phyloP scores from a whole-genome alignment of 1,139 yeast genomes.

The Yamadazyma membranifaciens region DNA sequence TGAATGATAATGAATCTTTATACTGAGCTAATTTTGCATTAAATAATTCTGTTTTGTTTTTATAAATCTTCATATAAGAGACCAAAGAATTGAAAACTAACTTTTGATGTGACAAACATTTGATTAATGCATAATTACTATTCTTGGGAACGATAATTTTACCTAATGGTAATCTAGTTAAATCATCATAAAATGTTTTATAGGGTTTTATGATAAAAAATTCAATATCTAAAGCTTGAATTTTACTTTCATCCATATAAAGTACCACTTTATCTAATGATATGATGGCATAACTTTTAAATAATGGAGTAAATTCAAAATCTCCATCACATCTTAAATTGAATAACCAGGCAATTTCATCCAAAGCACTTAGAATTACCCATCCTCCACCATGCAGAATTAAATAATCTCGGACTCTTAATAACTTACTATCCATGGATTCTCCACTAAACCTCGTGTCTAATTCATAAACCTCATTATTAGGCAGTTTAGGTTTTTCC shows the following conservation, averaged over 20 bases:
- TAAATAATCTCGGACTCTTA: conserved; percentile 23
- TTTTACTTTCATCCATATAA: conserved; percentile 38
- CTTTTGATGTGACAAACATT: conserved; percentile 21
- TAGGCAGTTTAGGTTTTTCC: conserved; percentile 30
- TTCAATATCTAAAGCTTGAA: conserved; percentile 12
- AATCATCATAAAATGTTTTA: conserved; percentile 28
- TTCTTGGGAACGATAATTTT: conserved; percentile 19
- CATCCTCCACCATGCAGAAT: conserved; percentile 19
- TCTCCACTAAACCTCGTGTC: conserved; percentile 43
- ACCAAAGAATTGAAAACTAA: conserved; percentile 30
- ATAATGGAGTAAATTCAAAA: conserved; percentile 47
- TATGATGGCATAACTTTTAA: conserved; percentile 45
- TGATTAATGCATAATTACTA: conserved; percentile 25
- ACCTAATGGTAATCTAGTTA: conserved; percentile 16
- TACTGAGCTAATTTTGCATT: conserved; percentile 39
- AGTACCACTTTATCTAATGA: conserved; percentile 26
- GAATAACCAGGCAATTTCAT: conserved; percentile 54
- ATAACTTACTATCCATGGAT: conserved; percentile 27
- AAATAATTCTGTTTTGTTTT: conserved; percentile 34
- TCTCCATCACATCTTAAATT: conserved; percentile 46
- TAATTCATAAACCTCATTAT: conserved; percentile 34
- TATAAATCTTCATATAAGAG: conserved; percentile 31
- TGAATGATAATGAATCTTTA: conserved; percentile 41
- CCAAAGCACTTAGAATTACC: conserved; percentile 41
- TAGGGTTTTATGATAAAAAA: conserved; percentile 29